Percentiles rank a stretch among this genome's conserved stretches.
Evolutionary conservation across 2,329 filamentous ascomycete genomes (phyloP).

Genomic region (Mycosphaerella sp.): DNA sequence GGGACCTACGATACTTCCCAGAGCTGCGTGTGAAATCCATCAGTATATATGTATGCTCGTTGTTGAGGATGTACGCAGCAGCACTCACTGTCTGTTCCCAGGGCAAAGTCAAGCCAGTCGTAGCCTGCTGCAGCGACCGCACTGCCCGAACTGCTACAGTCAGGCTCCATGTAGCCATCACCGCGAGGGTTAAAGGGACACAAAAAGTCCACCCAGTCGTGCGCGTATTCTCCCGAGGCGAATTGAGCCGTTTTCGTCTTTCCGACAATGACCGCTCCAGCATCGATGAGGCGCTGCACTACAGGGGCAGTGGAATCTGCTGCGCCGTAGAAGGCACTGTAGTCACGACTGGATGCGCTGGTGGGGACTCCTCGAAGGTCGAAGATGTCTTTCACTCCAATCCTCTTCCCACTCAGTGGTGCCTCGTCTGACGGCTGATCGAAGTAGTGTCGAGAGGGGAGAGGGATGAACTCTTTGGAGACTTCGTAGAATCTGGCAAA

Average conservation of each 20-base stretch:
- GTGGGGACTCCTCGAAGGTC: conserved; percentile 18
- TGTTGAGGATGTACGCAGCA: neutral
- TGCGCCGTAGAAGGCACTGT: conserved; percentile 15
- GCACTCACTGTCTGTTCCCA: conserved; percentile 6
- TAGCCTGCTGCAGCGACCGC: conserved; percentile 34
- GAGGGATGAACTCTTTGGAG: neutral
- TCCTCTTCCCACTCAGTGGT: conserved; percentile 33
- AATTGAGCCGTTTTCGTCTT: conserved; percentile 35
- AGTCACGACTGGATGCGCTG: conserved; percentile 17
- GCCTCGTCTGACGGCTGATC: conserved; percentile 32
- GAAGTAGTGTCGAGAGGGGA: neutral
- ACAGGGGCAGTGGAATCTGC: conserved; percentile 39
- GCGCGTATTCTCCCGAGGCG: conserved; percentile 20
- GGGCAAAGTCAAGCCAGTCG: conserved; percentile 37
- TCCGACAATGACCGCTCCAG: conserved; percentile 48
- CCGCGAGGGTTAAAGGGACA: conserved; percentile 40
- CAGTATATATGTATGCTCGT: neutral
- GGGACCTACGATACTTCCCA: neutral
- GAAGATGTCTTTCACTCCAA: conserved; percentile 28
- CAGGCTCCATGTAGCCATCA: conserved; percentile 43
- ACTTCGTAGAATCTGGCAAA: neutral
- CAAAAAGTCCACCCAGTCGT: conserved; percentile 34
- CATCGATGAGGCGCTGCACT: conserved; percentile 47
- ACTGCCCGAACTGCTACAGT: conserved; percentile 37
- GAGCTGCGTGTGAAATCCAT: neutral